phyloP scores from a whole-genome alignment of 441 rosid genomes.

The Bruguiera hainesii region DNA sequence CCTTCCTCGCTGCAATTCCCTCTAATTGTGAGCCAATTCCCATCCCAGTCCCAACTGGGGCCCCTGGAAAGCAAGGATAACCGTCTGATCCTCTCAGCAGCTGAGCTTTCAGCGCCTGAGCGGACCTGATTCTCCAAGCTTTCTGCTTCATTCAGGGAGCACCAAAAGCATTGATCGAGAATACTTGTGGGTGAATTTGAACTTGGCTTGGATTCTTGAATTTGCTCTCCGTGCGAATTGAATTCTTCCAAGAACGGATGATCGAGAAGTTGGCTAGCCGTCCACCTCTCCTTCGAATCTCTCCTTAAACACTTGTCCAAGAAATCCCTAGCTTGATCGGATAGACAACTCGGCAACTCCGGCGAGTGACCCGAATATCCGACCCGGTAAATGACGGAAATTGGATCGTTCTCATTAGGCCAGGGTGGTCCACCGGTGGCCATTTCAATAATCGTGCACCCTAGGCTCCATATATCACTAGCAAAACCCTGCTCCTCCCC shows the following conservation, averaged over 20 bases:
- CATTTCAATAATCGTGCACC: constrained; percentile 77
- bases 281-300: constrained; percentile 64
- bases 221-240: constrained; percentile 24
- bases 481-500: constrained; percentile 66
- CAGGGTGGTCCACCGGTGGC: constrained; percentile 56
- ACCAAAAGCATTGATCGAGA: constrained; percentile 64
- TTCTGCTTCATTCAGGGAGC: constrained; percentile 44
- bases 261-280: constrained; percentile 49
- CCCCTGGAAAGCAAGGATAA: constrained; percentile 29
- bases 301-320: constrained; percentile 62
- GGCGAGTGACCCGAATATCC: constrained; percentile 56
- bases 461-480: constrained; percentile 68
- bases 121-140: constrained; percentile 15
- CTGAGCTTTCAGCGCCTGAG: constrained; percentile 20
- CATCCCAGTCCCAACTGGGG: constrained; percentile 42
- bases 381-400: constrained; percentile 48
- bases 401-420: constrained; percentile 40
- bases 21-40: constrained; percentile 52
- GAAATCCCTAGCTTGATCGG: constrained; percentile 73
- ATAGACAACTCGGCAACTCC: constrained; percentile 47
- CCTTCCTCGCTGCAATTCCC: constrained; percentile 7
- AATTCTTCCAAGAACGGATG: constrained; percentile 50
- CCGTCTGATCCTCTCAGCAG: constrained; percentile 50
- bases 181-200: constrained; percentile 69
- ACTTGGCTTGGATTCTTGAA: constrained; percentile 27